A percentile compares a stretch with the other conserved stretches of the same genome.
Evolutionary conservation across 116 monocot species (phyloP).

Genomic region (Zostera marina): DNA sequence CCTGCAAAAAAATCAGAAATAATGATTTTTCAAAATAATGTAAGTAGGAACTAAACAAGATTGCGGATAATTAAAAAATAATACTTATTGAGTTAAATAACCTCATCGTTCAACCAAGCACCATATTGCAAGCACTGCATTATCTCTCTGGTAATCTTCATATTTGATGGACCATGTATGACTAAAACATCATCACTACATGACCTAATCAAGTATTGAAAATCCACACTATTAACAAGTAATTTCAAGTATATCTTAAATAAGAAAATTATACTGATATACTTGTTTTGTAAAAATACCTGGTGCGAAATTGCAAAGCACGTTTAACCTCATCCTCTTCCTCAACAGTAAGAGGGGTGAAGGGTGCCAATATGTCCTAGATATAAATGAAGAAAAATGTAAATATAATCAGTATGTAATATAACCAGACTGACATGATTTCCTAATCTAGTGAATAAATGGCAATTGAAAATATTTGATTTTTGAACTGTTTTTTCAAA

Average conservation of each 20-base stretch:
- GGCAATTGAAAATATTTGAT: not conserved
- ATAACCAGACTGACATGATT: not conserved
- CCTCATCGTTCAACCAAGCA: constrained; percentile 92
- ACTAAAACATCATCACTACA: constrained; percentile 26
- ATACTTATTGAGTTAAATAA: constrained; percentile 1
- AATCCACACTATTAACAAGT: not conserved
- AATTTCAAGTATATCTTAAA: not conserved
- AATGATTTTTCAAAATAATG: not conserved
- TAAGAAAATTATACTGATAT: not conserved
- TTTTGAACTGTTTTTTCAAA: not conserved
- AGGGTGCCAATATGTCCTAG: constrained; percentile 34
- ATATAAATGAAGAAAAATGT: constrained; percentile 2
- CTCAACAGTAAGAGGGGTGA: constrained; percentile 50
- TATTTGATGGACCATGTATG: constrained; percentile 46
- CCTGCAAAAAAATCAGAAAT: constrained; percentile 31
- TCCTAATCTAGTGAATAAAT: not conserved
- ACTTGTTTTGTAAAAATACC: constrained; percentile 14
- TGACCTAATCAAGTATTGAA: constrained; percentile 4
- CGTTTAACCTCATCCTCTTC: constrained; percentile 31
- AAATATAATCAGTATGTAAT: not conserved
- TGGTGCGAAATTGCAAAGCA: constrained; percentile 25
- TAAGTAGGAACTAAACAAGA: no score
- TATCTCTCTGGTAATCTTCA: constrained; percentile 60
- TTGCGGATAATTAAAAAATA: no score
- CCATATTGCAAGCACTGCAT: constrained; percentile 50